Conservation (phyloP, 108 stramenopile species). For the Bacterosira constricta region DNA sequence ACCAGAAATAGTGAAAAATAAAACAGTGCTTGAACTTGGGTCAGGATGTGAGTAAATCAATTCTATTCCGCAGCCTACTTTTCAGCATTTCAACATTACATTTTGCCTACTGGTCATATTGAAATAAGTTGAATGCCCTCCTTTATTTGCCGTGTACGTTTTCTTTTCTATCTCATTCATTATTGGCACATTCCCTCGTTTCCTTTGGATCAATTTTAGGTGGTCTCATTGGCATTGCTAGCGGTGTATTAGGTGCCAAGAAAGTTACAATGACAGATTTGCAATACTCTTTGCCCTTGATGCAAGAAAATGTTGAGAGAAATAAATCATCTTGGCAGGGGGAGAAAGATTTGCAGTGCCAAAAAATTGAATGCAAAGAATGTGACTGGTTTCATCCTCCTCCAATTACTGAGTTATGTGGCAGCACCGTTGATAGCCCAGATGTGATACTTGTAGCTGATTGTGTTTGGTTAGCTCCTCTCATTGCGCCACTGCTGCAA, state of each 20-base stretch:
- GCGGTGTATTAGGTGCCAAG: slow-evolving; percentile 48
- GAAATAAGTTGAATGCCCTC: too few species aligned
- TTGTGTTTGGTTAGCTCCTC: slow-evolving; percentile 68
- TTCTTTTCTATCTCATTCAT: background rate
- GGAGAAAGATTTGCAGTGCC: background rate
- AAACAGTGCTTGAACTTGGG: slow-evolving; percentile 67
- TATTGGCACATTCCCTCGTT: too few species aligned
- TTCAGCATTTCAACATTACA: background rate
- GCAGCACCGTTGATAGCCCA: slow-evolving; percentile 1
- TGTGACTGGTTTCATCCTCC: slow-evolving; percentile 64
- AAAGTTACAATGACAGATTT: slow-evolving; percentile 74
- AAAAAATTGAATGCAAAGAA: slow-evolving; percentile 46
- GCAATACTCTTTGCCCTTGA: slow-evolving; percentile 54
- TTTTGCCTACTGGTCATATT: too few species aligned
- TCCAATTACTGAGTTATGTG: slow-evolving; percentile 23
- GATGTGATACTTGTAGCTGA: slow-evolving; percentile 71
- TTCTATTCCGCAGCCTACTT: background rate
- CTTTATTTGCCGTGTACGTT: too few species aligned
- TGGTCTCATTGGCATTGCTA: slow-evolving; percentile 69
- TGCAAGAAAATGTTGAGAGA: slow-evolving; percentile 49
- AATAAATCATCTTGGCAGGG: slow-evolving; percentile 24
- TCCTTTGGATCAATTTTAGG: background rate
- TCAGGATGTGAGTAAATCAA: slow-evolving; percentile 47
- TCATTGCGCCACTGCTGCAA: slow-evolving; percentile 61
- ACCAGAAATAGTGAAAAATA: slow-evolving; percentile 35